Percentiles rank a stretch among this genome's conserved stretches.
phyloP scores from a whole-genome alignment of 371 early-diverging fungal species.

The Chytridium lagenaria region DNA sequence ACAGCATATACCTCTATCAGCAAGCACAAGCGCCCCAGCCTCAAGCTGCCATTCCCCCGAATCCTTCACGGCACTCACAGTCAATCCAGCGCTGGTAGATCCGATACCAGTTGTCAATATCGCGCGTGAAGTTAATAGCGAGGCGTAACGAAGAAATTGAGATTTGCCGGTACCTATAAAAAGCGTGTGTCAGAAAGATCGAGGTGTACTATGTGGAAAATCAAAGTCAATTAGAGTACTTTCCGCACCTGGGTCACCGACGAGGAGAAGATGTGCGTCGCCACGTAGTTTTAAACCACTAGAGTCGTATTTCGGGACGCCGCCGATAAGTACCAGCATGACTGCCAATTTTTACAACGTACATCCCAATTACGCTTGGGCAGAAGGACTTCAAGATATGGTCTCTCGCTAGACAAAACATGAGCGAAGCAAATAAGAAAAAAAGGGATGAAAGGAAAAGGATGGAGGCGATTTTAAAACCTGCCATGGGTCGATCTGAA shows the following conservation, averaged over 20 bases:
- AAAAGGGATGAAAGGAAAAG: too few relatives aligned
- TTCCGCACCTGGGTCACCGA: conserved; percentile 81
- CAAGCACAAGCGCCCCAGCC: conserved; percentile 95
- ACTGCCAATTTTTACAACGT: conserved; percentile 68
- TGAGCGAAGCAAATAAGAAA: background rate
- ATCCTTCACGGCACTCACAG: conserved; percentile 77
- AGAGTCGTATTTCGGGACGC: conserved; percentile 58
- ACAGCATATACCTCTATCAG: conserved; percentile 98
- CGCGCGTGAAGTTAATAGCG: conserved; percentile 63
- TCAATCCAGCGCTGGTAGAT: conserved; percentile 79
- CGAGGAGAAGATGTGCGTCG: conserved; percentile 77
- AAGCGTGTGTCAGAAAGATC: too few relatives aligned
- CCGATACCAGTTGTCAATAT: conserved; percentile 83
- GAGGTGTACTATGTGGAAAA: too few relatives aligned
- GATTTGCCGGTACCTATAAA: conserved; percentile 84
- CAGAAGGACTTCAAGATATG: conserved; percentile 63
- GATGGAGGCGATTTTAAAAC: too few relatives aligned
- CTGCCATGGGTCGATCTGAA: conserved; percentile 39
- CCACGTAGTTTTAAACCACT: conserved; percentile 70
- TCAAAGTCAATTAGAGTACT: conserved; percentile 42
- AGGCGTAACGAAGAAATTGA: conserved; percentile 74
- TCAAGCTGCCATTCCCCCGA: conserved; percentile 81
- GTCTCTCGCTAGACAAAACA: conserved; percentile 49
- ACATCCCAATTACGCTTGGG: conserved; percentile 68
- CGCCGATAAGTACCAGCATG: conserved; percentile 67